Evolutionary conservation across 2,329 filamentous ascomycete species (phyloP).

Genomic region (Ustulina deusta): DNA sequence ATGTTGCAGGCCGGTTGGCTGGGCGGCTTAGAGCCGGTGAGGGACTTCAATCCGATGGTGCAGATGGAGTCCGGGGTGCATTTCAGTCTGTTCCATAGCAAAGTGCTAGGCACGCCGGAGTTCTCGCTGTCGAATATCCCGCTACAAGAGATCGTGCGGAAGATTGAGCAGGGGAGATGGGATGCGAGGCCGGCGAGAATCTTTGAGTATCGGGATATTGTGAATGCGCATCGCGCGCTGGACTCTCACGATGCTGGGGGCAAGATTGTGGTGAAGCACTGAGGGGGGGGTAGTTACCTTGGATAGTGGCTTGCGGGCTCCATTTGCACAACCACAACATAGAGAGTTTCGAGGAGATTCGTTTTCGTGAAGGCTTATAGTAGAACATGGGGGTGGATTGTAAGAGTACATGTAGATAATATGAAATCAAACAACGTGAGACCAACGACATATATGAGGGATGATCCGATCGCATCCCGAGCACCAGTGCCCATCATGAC

Average conservation of each 20-base stretch:
- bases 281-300: too few relatives aligned
- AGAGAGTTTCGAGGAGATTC: too few relatives aligned
- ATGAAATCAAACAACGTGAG: too few relatives aligned
- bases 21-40: conserved; percentile 55
- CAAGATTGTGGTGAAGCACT: conserved; percentile 52
- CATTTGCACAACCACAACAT: too few relatives aligned
- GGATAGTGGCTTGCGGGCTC: too few relatives aligned
- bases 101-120: conserved; percentile 52
- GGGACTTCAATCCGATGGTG: conserved; percentile 57
- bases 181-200: conserved; percentile 52
- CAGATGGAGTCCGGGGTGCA: conserved; percentile 60
- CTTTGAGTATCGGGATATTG: conserved; percentile 52
- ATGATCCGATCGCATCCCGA: too few relatives aligned
- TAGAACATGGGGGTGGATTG: too few relatives aligned
- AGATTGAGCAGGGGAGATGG: conserved; percentile 52
- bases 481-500: too few relatives aligned
- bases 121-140: conserved; percentile 56
- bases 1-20: conserved; percentile 56
- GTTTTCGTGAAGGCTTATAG: too few relatives aligned
- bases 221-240: conserved; percentile 51
- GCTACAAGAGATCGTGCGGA: conserved; percentile 53
- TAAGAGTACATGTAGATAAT: too few relatives aligned
- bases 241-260: conserved; percentile 51
- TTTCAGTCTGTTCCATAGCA: conserved; percentile 59
- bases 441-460: too few relatives aligned